phyloP scores from a whole-genome alignment of 331 rosid species.

The Rhamnella rubrinervis region DNA sequence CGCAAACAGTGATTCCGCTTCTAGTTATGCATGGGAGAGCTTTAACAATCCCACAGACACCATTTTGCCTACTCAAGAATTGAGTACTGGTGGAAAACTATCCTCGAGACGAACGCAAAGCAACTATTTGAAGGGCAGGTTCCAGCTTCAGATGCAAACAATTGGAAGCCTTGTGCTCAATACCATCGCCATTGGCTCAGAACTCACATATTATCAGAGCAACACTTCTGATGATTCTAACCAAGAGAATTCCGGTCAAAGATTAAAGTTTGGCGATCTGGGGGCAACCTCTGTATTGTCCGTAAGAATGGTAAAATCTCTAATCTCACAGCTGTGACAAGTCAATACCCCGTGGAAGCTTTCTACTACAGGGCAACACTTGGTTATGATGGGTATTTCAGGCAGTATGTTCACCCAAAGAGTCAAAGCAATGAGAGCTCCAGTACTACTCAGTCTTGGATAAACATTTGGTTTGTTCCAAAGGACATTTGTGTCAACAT shows the following conservation, averaged over 20 bases:
- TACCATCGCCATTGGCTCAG: slow-evolving; percentile 38
- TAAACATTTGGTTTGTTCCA: slow-evolving; percentile 20
- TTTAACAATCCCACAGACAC: slow-evolving; percentile 43
- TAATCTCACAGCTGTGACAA: neutral
- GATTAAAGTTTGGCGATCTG: slow-evolving; percentile 31
- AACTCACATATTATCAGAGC: slow-evolving; percentile 11
- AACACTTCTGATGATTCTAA: neutral
- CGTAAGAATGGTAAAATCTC: slow-evolving; percentile 17
- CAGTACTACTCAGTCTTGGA: slow-evolving; percentile 32
- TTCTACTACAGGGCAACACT: slow-evolving; percentile 48
- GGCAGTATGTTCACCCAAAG: slow-evolving; percentile 36
- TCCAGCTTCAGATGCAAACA: slow-evolving; percentile 27
- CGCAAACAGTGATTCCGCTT: neutral
- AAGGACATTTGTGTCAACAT: slow-evolving; percentile 15
- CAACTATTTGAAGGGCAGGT: slow-evolving; percentile 38
- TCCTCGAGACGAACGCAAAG: slow-evolving; percentile 23
- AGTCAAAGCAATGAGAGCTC: neutral
- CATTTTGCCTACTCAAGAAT: slow-evolving; percentile 36
- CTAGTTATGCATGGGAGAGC: slow-evolving; percentile 34
- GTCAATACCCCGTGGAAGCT: neutral
- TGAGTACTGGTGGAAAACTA: slow-evolving; percentile 18
- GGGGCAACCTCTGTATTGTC: slow-evolving; percentile 43
- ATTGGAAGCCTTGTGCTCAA: slow-evolving; percentile 44
- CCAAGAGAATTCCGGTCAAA: neutral
- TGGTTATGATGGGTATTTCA: slow-evolving; percentile 46